A percentile compares a stretch with the other conserved stretches of the same genome.
phyloP scores from a whole-genome alignment of 2,329 filamentous ascomycete genomes.

The Bipolaris gigantea region DNA sequence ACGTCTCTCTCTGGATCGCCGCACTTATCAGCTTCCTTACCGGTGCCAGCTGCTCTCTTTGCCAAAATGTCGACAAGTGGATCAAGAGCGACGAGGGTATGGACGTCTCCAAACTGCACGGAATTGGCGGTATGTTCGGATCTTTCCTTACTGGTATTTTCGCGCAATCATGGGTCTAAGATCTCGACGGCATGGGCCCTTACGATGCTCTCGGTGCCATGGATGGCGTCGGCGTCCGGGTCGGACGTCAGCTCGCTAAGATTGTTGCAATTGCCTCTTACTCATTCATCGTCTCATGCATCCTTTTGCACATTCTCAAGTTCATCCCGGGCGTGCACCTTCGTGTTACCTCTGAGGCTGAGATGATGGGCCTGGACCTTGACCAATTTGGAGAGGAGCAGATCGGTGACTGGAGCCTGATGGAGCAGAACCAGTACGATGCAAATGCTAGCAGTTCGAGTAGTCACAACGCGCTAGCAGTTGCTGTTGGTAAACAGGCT shows the following conservation, averaged over 20 bases:
- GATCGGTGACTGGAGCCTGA: slow-evolving; percentile 56
- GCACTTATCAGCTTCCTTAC: slow-evolving; percentile 61
- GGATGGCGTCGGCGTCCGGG: slow-evolving; percentile 59
- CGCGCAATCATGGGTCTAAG: slow-evolving; percentile 52
- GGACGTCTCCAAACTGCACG: slow-evolving; percentile 63
- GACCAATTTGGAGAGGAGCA: slow-evolving; percentile 62
- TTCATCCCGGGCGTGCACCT: slow-evolving; percentile 58
- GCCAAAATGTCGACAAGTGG: slow-evolving; percentile 58
- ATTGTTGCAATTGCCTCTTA: slow-evolving; percentile 58
- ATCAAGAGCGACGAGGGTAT: slow-evolving; percentile 60
- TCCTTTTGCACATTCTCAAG: slow-evolving; percentile 57
- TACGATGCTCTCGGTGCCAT: slow-evolving; percentile 52
- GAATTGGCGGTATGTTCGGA: slow-evolving; percentile 60
- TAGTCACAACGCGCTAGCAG: slow-evolving; percentile 21
- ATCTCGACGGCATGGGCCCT: slow-evolving; percentile 54
- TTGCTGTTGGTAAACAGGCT: slow-evolving; percentile 11
- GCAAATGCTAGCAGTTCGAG: slow-evolving; percentile 26
- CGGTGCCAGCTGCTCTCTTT: slow-evolving; percentile 53
- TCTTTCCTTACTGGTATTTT: slow-evolving; percentile 63
- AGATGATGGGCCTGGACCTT: slow-evolving; percentile 58
- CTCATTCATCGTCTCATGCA: slow-evolving; percentile 56
- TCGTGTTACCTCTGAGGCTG: slow-evolving; percentile 57
- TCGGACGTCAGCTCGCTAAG: slow-evolving; percentile 60
- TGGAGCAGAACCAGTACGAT: slow-evolving; percentile 33
- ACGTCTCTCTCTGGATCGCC: slow-evolving; percentile 57